A percentile compares a stretch with the other conserved stretches of the same genome.
Evolutionary conservation across 2,329 filamentous ascomycete genomes (phyloP).

Genomic region (Lojkania enalia): DNA sequence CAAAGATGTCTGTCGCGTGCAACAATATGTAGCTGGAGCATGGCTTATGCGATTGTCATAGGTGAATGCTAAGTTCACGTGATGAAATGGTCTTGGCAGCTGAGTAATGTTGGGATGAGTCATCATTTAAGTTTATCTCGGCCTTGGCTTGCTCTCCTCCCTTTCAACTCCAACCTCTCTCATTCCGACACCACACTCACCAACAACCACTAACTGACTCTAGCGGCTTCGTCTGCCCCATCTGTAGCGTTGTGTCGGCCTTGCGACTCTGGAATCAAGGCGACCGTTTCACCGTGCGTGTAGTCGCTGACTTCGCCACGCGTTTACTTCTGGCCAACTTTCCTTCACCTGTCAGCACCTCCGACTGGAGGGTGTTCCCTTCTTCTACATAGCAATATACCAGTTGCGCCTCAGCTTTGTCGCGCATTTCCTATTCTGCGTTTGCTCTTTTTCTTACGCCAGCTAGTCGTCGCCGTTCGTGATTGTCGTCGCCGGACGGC

Average conservation of each 20-base stretch:
- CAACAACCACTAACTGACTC: neutral
- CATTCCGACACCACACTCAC: neutral
- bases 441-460: slow-evolving; percentile 5
- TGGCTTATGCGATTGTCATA: too few relatives aligned
- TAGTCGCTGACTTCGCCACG: slow-evolving; percentile 6
- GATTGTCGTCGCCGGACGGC: slow-evolving; percentile 12
- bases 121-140: too few relatives aligned
- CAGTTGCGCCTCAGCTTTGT: slow-evolving; percentile 23
- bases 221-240: neutral
- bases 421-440: slow-evolving; percentile 11
- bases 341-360: slow-evolving; percentile 3
- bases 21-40: too few relatives aligned
- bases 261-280: neutral
- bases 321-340: slow-evolving; percentile 4
- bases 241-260: neutral
- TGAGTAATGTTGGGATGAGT: too few relatives aligned
- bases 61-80: too few relatives aligned
- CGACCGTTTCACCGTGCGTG: neutral
- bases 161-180: neutral
- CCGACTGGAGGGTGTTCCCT: neutral
- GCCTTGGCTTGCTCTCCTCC: too few relatives aligned
- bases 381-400: slow-evolving; percentile 30
- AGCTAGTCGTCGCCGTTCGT: slow-evolving; percentile 11
- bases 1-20: too few relatives aligned
- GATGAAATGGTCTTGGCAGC: too few relatives aligned